Conservation (phyloP, 1,284 basidiomycete genomes). For the Volvariella surrecta region DNA sequence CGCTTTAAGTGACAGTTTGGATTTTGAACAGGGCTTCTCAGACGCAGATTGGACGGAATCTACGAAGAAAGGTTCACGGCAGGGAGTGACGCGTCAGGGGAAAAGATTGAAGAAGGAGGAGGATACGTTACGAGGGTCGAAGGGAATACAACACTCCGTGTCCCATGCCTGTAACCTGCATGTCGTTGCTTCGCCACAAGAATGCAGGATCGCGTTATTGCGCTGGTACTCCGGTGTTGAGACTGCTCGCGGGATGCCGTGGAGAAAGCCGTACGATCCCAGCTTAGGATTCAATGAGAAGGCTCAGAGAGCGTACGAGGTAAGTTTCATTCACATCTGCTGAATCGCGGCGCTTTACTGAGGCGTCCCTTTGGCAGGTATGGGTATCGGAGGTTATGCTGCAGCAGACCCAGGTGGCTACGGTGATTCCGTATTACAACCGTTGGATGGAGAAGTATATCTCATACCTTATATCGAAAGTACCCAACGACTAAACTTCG, state of each 20-base stretch:
- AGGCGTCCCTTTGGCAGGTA: constrained; percentile 38
- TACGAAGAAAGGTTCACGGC: neutral
- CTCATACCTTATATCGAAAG: constrained; percentile 4
- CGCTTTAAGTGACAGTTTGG: too few species aligned
- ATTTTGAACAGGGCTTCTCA: too few species aligned
- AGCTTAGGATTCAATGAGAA: constrained; percentile 40
- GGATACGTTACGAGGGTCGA: neutral
- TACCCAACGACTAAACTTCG: constrained; percentile 11
- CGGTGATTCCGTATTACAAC: constrained; percentile 86
- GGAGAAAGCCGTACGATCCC: constrained; percentile 66
- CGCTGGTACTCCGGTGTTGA: constrained; percentile 65
- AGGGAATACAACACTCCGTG: constrained; percentile 14
- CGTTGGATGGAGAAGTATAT: constrained; percentile 75
- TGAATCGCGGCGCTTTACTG: constrained; percentile 1
- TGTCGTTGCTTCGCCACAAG: constrained; percentile 26
- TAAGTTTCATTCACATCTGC: constrained; percentile 18
- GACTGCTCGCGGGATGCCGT: constrained; percentile 72
- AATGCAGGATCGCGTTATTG: constrained; percentile 35
- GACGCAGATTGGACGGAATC: too few species aligned
- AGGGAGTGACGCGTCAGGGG: constrained; percentile 1
- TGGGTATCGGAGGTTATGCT: constrained; percentile 96
- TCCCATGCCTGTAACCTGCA: constrained; percentile 23
- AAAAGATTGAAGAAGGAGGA: neutral
- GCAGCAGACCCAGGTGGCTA: constrained; percentile 90
- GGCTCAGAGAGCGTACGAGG: constrained; percentile 76